phyloP scores from a whole-genome alignment of 805 yeast species.

The Isabelozyma gotoi region DNA sequence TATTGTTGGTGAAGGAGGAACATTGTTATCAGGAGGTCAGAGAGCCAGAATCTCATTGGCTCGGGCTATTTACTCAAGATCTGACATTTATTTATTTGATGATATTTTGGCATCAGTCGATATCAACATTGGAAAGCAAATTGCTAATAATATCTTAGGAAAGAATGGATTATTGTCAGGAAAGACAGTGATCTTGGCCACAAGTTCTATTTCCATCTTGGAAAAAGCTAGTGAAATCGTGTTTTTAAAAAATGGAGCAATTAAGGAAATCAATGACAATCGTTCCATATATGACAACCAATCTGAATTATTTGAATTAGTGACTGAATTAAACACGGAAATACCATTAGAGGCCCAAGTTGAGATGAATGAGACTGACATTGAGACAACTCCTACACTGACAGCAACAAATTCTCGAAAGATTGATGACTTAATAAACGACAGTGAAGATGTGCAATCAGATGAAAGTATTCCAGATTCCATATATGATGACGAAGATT shows the following conservation, averaged over 20 bases:
- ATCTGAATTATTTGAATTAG: not conserved
- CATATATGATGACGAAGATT: too few relatives aligned
- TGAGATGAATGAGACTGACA: not conserved
- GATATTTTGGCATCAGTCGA: slow-evolving; percentile 28
- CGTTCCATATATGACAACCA: not conserved
- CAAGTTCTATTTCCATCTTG: slow-evolving; percentile 24
- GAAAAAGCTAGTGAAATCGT: slow-evolving; percentile 19
- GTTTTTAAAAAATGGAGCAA: slow-evolving; percentile 17
- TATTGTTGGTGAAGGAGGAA: slow-evolving; percentile 28
- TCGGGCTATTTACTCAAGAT: slow-evolving; percentile 26
- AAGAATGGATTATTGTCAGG: slow-evolving; percentile 19
- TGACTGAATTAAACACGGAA: not conserved
- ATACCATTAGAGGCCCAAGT: not conserved
- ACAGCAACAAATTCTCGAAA: too few relatives aligned
- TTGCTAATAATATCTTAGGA: slow-evolving; percentile 23
- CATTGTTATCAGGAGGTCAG: slow-evolving; percentile 29
- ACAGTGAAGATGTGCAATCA: not conserved
- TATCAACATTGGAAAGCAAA: slow-evolving; percentile 27
- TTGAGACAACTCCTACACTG: too few relatives aligned
- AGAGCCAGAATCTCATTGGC: slow-evolving; percentile 29
- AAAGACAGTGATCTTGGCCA: slow-evolving; percentile 27
- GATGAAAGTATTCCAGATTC: not conserved
- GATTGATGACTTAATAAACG: not conserved
- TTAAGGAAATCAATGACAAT: slow-evolving; percentile 10
- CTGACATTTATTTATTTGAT: slow-evolving; percentile 25